Conservation (phyloP, 495 filamentous ascomycete species). For the Penicillium steckii region DNA sequence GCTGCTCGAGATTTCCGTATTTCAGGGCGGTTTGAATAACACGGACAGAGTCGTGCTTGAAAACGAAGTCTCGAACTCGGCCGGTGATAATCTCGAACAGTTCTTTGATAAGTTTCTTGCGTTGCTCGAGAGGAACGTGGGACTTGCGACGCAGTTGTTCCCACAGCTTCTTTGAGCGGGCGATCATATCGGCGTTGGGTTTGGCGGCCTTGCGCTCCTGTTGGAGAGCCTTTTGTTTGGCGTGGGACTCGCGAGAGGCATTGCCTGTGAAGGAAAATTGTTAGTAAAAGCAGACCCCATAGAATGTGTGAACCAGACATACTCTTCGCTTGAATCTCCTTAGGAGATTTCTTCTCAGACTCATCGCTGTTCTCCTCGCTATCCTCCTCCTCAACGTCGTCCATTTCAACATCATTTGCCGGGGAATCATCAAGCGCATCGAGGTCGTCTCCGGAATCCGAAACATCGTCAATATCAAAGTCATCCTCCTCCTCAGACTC, state of each 20-base stretch:
- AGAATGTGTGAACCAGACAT: constrained; percentile 7
- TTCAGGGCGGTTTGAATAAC: constrained; percentile 96
- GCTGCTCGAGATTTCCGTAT: constrained; percentile 81
- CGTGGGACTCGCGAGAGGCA: constrained; percentile 78
- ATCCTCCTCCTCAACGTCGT: constrained; percentile 28
- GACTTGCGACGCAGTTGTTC: constrained; percentile 89
- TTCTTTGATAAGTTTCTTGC: constrained; percentile 82
- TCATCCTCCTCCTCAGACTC: constrained; percentile 37
- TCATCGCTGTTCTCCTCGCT: constrained; percentile 20
- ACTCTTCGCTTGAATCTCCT: constrained; percentile 27
- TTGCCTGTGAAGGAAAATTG: constrained; percentile 16
- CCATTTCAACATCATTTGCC: constrained; percentile 39
- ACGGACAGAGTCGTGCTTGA: constrained; percentile 96
- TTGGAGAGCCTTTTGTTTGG: constrained; percentile 84
- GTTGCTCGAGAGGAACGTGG: constrained; percentile 80
- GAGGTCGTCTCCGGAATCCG: constrained; percentile 36
- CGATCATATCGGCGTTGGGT: constrained; percentile 84
- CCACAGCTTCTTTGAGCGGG: constrained; percentile 95
- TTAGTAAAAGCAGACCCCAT: not conserved
- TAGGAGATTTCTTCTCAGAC: constrained; percentile 11
- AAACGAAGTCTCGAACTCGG: constrained; percentile 87
- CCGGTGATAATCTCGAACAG: constrained; percentile 89
- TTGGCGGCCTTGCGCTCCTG: constrained; percentile 90
- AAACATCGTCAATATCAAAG: constrained; percentile 45
- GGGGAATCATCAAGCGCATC: constrained; percentile 28